These are phyloP conservation scores for Monilinia fructicola DNA, from an alignment of 2,329 filamentous ascomycete genomes.

Conservation along the genomic window DNA sequence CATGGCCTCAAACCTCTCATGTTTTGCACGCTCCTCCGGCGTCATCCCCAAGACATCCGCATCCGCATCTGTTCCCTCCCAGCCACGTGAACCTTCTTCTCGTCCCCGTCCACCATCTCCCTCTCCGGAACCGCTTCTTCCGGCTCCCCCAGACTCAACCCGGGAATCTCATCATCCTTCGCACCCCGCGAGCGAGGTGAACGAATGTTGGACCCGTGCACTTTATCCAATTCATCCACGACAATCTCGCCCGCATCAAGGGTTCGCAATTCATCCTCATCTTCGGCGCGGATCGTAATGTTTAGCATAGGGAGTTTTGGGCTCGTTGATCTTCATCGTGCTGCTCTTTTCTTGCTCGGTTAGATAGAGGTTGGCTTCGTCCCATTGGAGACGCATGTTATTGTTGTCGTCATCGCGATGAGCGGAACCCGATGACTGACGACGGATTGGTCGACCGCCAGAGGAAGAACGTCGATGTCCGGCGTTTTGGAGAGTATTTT, in stretches of 20 bases:
- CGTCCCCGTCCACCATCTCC: slow-evolving; percentile 46
- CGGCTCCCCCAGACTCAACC: slow-evolving; percentile 86
- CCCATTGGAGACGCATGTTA: slow-evolving; percentile 85
- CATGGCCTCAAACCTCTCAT: slow-evolving; percentile 84
- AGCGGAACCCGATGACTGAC: slow-evolving; percentile 43
- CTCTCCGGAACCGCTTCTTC: slow-evolving; percentile 66
- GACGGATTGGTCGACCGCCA: slow-evolving; percentile 58
- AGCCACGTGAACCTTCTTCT: slow-evolving; percentile 77
- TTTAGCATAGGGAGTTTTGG: slow-evolving; percentile 93
- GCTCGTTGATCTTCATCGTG: slow-evolving; percentile 99
- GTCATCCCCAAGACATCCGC: slow-evolving; percentile 57
- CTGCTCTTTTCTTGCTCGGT: slow-evolving; percentile 93
- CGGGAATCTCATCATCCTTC: slow-evolving; percentile 80
- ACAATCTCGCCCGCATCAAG: slow-evolving; percentile 70
- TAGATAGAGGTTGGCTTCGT: slow-evolving; percentile 95
- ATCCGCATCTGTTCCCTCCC: slow-evolving; percentile 50
- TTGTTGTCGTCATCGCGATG: slow-evolving; percentile 48
- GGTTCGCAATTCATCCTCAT: slow-evolving; percentile 65
- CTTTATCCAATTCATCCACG: slow-evolving; percentile 64
- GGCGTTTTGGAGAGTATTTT: slow-evolving; percentile 93
- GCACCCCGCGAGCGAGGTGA: slow-evolving; percentile 23
- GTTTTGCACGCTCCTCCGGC: slow-evolving; percentile 82
- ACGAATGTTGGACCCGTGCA: neutral
- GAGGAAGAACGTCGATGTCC: slow-evolving; percentile 84
- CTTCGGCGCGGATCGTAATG: slow-evolving; percentile 88